Base-by-base conservation (phyloP, 2,329 filamentous ascomycete genomes). In the Monosporascus ibericus region DNA sequence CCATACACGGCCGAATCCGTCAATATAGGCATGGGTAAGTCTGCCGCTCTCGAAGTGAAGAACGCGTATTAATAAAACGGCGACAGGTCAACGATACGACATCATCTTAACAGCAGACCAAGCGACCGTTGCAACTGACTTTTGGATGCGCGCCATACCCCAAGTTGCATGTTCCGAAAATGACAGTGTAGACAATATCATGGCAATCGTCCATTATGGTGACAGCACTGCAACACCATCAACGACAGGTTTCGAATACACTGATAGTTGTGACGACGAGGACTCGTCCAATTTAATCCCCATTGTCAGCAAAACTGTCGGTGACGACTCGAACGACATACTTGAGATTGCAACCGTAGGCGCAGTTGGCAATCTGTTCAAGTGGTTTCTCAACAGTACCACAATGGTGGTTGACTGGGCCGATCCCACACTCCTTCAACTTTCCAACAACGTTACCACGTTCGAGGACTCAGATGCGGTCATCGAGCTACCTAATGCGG, bases 1-100 rank as follows among this genome's bases (percentile, higher is more conserved):
- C 82, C 82, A 0, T 86, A 78, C 54, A 66, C 67, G 1, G 75
- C 80, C 1, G 70, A 72, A 0, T 68, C 67, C 20, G 48, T 82
- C 4, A 68, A 69, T 25, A 56, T 65, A 25, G 61, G 53, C 9
- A 64, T 63, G 24, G 63, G 62, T 63, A 54, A 55, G 60, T 22
- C 17, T 27, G 34, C 6, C 7, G 1, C 20, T 14, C n/a, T 22
- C 7, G 18, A 20, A n/a, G 11, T 36, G 27, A 22, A n/a, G 5
- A 8, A 11, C 18, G 24, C 9, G 11, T 3, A 9, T 57, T 60
- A 39, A 61, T 48, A 8, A 30, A 20, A 46, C 15, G 2, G 36
- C 5, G n/a, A 1, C 8, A 63, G 70, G 68, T 3, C 71, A 74
- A 55, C 67, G 76, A 3, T 75, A 75, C 58, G 75, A 79, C 55